Base-by-base conservation (phyloP, 163 green algal genomes). In the Scenedesmus sp. region DNA sequence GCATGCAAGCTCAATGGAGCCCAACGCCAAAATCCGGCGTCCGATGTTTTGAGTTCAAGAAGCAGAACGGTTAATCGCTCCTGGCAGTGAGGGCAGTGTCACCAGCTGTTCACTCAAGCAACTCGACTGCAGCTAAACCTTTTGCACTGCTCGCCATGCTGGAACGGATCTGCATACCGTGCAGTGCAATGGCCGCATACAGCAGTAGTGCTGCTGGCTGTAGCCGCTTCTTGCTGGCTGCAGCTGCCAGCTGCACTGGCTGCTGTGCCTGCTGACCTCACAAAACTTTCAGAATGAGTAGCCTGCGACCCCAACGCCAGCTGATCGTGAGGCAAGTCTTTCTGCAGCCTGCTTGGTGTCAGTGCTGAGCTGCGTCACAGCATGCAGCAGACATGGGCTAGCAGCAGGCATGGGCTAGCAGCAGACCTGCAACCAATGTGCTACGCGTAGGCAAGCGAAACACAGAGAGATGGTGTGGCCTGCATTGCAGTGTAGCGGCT, bases 271-370 rank as follows among this genome's bases (percentile, higher is more conserved):
- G 76, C 46, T 16, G 93, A 95, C 81, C 86, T 95, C 7, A 92
- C 91, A 1, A 96, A 96, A n/a, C 79, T 95, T 96, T 44, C 92
- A 95, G 59, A 95, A 94, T 53, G 94, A 96, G 88, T 94, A 94
- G 43, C 76, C 81, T 20, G 94, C 78, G 87, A 93, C 76, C 76
- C n/a, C 3, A 91, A 78, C 16, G n/a, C 65, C 1, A 93, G 3
- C 85, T 95, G 13, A 88, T 93, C n/a, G 85, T 94, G 6, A 88
- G 94, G 93, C 93, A 40, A 65, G 87, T 35, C 12, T 7, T 1
- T 49, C 40, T 33, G 40, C 68, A 44, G 33, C n/a, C 35, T 46
- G 26, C 26, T 16, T n/a, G 49, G 0, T 37, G 73, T 51, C 10
- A 81, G 20, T 40, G 81, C 12, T 35, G 6, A 65, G 18, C 33